Conservation (phyloP, 1,284 basidiomycete genomes). For the Malassezia restricta region DNA sequence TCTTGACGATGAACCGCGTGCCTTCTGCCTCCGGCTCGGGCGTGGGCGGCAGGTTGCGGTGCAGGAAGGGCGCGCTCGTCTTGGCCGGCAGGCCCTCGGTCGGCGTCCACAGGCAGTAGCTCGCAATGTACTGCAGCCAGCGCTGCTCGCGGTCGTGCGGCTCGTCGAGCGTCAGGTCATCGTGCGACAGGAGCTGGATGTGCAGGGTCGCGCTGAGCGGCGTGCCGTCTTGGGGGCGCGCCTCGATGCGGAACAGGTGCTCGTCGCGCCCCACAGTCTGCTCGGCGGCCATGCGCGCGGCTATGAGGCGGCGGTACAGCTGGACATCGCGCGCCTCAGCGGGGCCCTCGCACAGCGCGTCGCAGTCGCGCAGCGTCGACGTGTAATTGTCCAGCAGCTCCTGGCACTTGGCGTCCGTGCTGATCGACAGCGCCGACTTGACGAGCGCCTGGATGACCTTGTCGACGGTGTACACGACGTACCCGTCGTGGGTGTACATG, state of each 20-base stretch:
- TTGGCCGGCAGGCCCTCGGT: conserved; percentile 39
- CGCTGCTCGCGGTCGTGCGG: conserved; percentile 66
- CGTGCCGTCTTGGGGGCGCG: neutral
- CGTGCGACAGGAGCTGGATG: conserved; percentile 75
- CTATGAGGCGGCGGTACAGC: conserved; percentile 68
- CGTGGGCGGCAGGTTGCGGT: conserved; percentile 20
- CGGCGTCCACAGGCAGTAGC: conserved; percentile 53
- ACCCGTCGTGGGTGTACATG: conserved; percentile 92
- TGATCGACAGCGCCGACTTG: conserved; percentile 56
- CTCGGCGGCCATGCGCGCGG: conserved; percentile 69
- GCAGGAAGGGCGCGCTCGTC: conserved; percentile 37
- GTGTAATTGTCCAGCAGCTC: conserved; percentile 70
- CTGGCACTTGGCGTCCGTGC: conserved; percentile 68
- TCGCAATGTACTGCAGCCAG: conserved; percentile 81
- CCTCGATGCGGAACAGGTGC: conserved; percentile 75
- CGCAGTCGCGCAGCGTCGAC: conserved; percentile 20
- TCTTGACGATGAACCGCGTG: conserved; percentile 45
- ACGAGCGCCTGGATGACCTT: conserved; percentile 60
- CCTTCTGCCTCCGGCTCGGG: conserved; percentile 7
- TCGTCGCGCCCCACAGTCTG: conserved; percentile 74
- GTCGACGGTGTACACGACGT: conserved; percentile 83
- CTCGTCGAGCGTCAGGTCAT: conserved; percentile 75
- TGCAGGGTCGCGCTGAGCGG: conserved; percentile 51
- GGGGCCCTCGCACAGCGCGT: conserved; percentile 26
- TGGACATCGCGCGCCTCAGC: conserved; percentile 47